phyloP scores from a whole-genome alignment of 2,329 filamentous ascomycete species.

The Penicillium sp. region DNA sequence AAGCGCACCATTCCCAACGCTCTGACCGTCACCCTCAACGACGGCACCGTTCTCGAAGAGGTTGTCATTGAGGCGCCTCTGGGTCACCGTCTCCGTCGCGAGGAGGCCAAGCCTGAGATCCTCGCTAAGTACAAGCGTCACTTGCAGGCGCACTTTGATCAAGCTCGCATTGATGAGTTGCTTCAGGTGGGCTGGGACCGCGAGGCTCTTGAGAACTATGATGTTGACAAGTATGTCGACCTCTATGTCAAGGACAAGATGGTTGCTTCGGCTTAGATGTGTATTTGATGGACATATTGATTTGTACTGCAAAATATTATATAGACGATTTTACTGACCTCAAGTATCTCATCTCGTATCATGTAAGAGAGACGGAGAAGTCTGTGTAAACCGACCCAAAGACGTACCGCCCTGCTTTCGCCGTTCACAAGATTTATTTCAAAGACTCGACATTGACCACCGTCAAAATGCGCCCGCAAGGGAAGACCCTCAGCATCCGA shows the following conservation, averaged over 20 bases:
- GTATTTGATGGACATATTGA: constrained; percentile 15
- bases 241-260: constrained; percentile 64
- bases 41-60: constrained; percentile 88
- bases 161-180: constrained; percentile 75
- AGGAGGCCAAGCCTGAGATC: constrained; percentile 98
- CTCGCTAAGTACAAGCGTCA: constrained; percentile 94
- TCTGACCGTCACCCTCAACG: constrained; percentile 88
- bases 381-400: no score
- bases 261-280: constrained; percentile 24
- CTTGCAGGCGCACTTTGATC: constrained; percentile 75
- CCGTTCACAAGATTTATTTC: no score
- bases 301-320: constrained; percentile 16
- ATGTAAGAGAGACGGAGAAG: no score
- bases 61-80: constrained; percentile 90
- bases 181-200: constrained; percentile 74
- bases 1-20: constrained; percentile 98
- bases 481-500: no score
- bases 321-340: constrained; percentile 2
- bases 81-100: constrained; percentile 83
- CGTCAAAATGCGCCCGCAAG: no score
- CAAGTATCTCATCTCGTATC: no score
- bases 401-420: no score
- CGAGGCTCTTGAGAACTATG: constrained; percentile 72
- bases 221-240: constrained; percentile 92
- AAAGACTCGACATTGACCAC: no score